A percentile compares a stretch with the other conserved stretches of the same genome.
Evolutionary conservation across 306 rosid species (phyloP).

Genomic region (Acacia acuminata): DNA sequence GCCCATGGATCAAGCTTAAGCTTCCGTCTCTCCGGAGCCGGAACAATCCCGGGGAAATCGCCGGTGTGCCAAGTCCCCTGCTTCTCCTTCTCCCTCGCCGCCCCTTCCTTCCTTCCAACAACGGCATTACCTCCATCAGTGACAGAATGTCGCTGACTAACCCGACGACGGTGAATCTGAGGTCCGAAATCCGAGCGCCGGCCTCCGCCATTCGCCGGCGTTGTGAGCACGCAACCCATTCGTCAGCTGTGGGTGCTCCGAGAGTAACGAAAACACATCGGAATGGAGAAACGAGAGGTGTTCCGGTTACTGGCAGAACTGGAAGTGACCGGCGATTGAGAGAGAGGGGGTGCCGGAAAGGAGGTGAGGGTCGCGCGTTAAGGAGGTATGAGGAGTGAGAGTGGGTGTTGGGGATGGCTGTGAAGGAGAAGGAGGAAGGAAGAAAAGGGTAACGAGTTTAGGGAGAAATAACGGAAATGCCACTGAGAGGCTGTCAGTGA

Average conservation of each 20-base stretch:
- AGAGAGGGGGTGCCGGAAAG: background rate
- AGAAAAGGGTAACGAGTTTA: constrained; percentile 29
- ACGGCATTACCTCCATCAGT: constrained; percentile 33
- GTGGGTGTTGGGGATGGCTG: background rate
- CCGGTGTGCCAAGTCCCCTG: constrained; percentile 43
- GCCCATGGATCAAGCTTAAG: constrained; percentile 45
- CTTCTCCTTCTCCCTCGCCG: constrained; percentile 15
- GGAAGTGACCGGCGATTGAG: background rate
- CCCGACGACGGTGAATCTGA: constrained; percentile 37
- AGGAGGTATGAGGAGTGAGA: background rate
- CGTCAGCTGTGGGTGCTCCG: constrained; percentile 43
- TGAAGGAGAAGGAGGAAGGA: background rate
- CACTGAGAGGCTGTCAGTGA: constrained; percentile 51
- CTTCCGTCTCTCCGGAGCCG: constrained; percentile 59
- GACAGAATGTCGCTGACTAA: constrained; percentile 18
- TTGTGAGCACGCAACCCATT: constrained; percentile 92
- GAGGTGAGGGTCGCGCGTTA: background rate
- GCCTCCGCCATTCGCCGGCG: constrained; percentile 30
- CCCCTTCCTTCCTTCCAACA: constrained; percentile 35
- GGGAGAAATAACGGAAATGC: constrained; percentile 45
- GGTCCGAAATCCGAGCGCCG: constrained; percentile 21
- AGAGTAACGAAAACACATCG: constrained; percentile 42
- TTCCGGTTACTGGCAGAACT: background rate
- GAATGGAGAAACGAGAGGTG: background rate
- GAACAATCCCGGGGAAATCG: constrained; percentile 43